These are phyloP conservation scores for Amaranthus tricolor DNA, from an alignment of 179 eudicot species.

Conservation along the genomic window DNA sequence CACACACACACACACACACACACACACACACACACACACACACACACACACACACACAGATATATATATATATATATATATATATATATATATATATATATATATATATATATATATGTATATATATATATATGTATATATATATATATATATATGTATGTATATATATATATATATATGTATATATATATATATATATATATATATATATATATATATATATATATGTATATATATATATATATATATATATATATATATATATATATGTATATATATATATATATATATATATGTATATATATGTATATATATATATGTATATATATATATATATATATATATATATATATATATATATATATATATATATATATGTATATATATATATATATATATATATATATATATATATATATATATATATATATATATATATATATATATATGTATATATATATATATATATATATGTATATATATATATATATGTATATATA, in stretches of 20 bases:
- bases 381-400: constrained; percentile 1
- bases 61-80: not conserved
- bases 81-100: not conserved
- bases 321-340: not conserved
- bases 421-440: too few relatives aligned
- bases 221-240: not conserved
- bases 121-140: not conserved
- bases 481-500: too few relatives aligned
- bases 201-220: not conserved
- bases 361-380: not conserved
- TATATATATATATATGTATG: not conserved
- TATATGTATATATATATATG: not conserved
- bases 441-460: too few relatives aligned
- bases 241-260: not conserved
- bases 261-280: not conserved
- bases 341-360: not conserved
- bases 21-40: not conserved
- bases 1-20: not conserved
- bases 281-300: not conserved
- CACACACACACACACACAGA: too few relatives aligned
- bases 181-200: not conserved
- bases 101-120: not conserved
- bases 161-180: constrained; percentile 1
- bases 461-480: too few relatives aligned
- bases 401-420: too few relatives aligned